phyloP scores from a whole-genome alignment of 2,329 filamentous ascomycete genomes.

The Diaporthe capsici region DNA sequence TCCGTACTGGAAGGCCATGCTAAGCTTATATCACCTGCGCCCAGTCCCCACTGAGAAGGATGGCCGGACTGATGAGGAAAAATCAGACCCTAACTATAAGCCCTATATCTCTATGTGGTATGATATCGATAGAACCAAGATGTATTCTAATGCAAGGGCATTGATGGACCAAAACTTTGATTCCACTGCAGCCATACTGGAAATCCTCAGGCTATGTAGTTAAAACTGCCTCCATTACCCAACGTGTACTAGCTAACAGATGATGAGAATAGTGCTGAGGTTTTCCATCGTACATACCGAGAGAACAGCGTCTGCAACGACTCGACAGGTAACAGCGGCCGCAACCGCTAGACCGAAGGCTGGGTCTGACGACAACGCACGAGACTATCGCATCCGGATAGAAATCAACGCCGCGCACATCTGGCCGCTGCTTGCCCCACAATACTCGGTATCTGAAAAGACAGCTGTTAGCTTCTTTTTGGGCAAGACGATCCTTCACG shows the following conservation, averaged over 20 bases:
- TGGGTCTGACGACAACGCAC: background rate
- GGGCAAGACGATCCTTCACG: background rate
- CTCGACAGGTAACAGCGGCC: background rate
- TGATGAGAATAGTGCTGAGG: background rate
- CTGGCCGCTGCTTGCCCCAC: background rate
- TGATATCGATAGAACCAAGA: background rate
- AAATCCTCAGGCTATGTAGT: background rate
- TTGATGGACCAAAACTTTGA: background rate
- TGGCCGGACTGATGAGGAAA: background rate
- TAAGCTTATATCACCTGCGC: conserved; percentile 4
- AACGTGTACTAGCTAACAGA: background rate
- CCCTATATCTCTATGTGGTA: background rate
- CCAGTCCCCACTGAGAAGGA: background rate
- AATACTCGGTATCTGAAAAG: conserved; percentile 7
- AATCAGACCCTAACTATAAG: background rate
- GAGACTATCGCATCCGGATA: background rate
- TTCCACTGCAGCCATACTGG: background rate
- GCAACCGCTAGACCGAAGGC: background rate
- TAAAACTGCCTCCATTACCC: background rate
- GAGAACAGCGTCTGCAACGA: background rate
- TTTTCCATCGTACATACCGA: background rate
- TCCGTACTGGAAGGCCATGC: conserved; percentile 9
- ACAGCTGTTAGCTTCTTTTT: background rate
- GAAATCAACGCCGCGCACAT: background rate
- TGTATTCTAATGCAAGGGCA: background rate